Percentiles rank a stretch among this genome's conserved stretches.
Evolutionary conservation across 1,139 yeast genomes (phyloP).

Genomic region (Kluyveromyces marxianus): DNA sequence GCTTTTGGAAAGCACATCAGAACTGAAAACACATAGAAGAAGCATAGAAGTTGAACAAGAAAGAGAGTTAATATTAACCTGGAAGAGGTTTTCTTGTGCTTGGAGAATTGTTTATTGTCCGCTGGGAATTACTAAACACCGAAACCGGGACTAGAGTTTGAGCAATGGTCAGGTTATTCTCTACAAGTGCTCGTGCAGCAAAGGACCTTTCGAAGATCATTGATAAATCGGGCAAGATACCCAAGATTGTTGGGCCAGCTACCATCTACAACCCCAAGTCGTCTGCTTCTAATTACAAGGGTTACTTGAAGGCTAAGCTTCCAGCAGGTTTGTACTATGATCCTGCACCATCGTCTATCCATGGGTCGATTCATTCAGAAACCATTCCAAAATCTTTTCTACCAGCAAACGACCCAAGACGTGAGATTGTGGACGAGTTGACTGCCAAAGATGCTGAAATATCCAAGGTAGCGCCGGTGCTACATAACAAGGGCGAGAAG

Average conservation of each 20-base stretch:
- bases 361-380: slow-evolving; percentile 30
- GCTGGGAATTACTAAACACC: too few relatives aligned
- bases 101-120: too few relatives aligned
- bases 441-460: slow-evolving; percentile 13
- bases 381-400: slow-evolving; percentile 29
- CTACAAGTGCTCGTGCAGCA: slow-evolving; percentile 3
- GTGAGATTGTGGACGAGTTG: slow-evolving; percentile 11
- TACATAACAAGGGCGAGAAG: slow-evolving; percentile 33
- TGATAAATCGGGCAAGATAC: slow-evolving; percentile 13
- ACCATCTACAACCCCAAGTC: slow-evolving; percentile 26
- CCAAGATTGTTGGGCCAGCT: slow-evolving; percentile 22
- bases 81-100: too few relatives aligned
- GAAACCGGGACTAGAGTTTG: too few relatives aligned
- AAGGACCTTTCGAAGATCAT: slow-evolving; percentile 16
- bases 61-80: not conserved
- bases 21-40: too few relatives aligned
- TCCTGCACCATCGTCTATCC: slow-evolving; percentile 27
- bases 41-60: too few relatives aligned
- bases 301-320: slow-evolving; percentile 26
- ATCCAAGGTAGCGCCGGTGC: slow-evolving; percentile 22
- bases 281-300: slow-evolving; percentile 29
- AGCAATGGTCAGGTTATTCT: slow-evolving; percentile 2
- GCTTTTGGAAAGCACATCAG: not conserved
- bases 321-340: slow-evolving; percentile 26
- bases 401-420: slow-evolving; percentile 25